Conservation (phyloP, 1,139 yeast genomes). For the Geotrichum macrosporum region DNA sequence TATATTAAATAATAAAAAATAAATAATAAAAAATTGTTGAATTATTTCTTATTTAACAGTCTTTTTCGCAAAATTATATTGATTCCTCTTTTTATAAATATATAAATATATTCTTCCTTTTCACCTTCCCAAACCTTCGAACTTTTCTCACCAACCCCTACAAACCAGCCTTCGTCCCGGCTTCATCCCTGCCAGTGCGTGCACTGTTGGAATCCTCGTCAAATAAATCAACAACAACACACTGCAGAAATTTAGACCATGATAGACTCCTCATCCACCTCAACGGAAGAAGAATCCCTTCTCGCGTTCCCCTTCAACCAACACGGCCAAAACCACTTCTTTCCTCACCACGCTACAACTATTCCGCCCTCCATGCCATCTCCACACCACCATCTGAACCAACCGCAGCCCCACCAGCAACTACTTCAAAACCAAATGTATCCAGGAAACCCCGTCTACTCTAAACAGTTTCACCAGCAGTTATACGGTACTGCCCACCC, state of each 20-base stretch:
- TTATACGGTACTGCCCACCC: slow-evolving; percentile 7
- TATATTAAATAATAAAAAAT: too few species aligned
- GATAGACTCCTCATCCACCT: neutral
- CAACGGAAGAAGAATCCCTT: slow-evolving; percentile 12
- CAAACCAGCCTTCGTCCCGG: too few species aligned
- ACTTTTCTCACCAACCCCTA: too few species aligned
- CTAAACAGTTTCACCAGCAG: slow-evolving; percentile 3
- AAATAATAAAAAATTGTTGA: too few species aligned
- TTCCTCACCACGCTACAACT: neutral
- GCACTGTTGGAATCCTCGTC: too few species aligned
- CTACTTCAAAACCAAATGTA: too few species aligned
- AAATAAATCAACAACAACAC: neutral
- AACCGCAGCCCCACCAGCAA: slow-evolving; percentile 1
- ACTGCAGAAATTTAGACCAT: neutral
- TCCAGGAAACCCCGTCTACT: slow-evolving; percentile 1
- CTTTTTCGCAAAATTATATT: too few species aligned
- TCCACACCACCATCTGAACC: slow-evolving; percentile 2
- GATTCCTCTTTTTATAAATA: too few species aligned
- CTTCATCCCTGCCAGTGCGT: too few species aligned
- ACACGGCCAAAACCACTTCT: neutral
- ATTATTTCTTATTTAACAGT: too few species aligned
- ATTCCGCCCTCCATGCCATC: neutral
- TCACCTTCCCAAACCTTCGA: too few species aligned
- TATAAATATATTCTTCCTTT: too few species aligned
- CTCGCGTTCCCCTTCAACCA: slow-evolving; percentile 12